These are phyloP conservation scores for Cyclospora cayetanensis DNA, from an alignment of 169 alveolate genomes.

Conservation along the genomic window DNA sequence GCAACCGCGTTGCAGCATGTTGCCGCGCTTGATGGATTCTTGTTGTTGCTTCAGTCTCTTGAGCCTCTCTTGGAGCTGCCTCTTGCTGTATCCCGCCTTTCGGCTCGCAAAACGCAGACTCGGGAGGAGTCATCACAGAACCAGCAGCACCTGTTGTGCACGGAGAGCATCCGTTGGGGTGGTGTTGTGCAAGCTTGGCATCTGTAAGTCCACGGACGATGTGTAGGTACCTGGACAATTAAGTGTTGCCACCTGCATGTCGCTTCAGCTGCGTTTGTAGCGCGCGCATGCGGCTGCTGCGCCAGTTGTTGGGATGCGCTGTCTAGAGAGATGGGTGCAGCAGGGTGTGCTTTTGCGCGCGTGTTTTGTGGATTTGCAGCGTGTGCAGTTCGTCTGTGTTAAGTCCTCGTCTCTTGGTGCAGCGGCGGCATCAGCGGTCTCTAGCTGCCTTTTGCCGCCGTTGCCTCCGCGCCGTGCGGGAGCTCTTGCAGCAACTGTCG, in stretches of 20 bases:
- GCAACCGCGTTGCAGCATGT: not conserved
- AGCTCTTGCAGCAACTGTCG: slow-evolving; percentile 2
- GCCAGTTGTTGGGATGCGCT: not conserved
- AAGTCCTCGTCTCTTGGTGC: not conserved
- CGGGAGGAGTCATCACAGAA: not conserved
- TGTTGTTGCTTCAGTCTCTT: not conserved
- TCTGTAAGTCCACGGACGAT: not conserved
- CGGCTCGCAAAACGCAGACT: not conserved
- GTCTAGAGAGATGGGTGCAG: not conserved
- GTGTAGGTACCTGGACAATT: no score
- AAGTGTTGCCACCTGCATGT: no score
- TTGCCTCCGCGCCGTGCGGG: not conserved
- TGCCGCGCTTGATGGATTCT: not conserved
- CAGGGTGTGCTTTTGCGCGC: not conserved
- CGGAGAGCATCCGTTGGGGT: not conserved
- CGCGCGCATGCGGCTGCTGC: not conserved
- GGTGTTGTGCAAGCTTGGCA: slow-evolving; percentile 1
- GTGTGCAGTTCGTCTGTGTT: slow-evolving; percentile 1
- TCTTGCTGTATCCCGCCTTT: no score
- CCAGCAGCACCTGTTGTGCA: not conserved
- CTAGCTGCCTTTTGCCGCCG: not conserved
- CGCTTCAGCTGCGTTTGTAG: not conserved
- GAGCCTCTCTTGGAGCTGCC: not conserved
- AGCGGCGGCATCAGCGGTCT: not conserved
- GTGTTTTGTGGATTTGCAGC: not conserved